A percentile compares a stretch with the other conserved stretches of the same genome.
Conservation (phyloP, 768 basidiomycete species). For the Sporobolomyces pararoseus region DNA sequence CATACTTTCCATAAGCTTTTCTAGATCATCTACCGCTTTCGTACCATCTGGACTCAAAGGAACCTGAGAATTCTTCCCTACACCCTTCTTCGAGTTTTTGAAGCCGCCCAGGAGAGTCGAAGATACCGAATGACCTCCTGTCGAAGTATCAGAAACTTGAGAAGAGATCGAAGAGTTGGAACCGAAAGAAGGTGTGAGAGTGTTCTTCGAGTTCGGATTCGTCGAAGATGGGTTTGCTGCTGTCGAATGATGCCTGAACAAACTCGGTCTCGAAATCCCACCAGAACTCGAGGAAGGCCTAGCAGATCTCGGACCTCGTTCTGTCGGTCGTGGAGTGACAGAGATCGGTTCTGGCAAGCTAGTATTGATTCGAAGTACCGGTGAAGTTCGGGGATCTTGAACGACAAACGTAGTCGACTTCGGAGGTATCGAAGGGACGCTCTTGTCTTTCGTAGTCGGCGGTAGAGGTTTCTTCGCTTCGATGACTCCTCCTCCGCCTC, state of each 20-base stretch:
- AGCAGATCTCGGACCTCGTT: constrained; percentile 1
- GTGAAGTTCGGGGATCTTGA: no score
- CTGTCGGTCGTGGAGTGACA: constrained; percentile 7
- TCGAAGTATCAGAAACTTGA: not conserved
- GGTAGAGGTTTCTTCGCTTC: not conserved
- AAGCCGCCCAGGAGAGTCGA: no score
- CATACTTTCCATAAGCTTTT: constrained; percentile 30
- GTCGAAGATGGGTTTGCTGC: not conserved
- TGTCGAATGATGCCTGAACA: constrained; percentile 1
- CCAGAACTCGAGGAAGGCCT: not conserved
- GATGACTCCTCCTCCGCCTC: not conserved
- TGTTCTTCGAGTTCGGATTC: not conserved
- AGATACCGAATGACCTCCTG: constrained; percentile 1
- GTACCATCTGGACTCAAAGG: constrained; percentile 23
- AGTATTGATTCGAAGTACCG: constrained; percentile 15
- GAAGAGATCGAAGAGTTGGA: constrained; percentile 2
- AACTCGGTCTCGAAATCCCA: not conserved
- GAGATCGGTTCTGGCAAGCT: not conserved
- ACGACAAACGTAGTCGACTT: no score
- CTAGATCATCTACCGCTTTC: constrained; percentile 32
- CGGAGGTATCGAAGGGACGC: not conserved
- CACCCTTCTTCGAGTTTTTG: no score
- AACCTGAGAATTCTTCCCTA: no score
- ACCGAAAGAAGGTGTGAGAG: not conserved
- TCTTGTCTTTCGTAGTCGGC: not conserved